Conservation (phyloP, 2,329 filamentous ascomycete genomes). For the Canariomyces notabilis region DNA sequence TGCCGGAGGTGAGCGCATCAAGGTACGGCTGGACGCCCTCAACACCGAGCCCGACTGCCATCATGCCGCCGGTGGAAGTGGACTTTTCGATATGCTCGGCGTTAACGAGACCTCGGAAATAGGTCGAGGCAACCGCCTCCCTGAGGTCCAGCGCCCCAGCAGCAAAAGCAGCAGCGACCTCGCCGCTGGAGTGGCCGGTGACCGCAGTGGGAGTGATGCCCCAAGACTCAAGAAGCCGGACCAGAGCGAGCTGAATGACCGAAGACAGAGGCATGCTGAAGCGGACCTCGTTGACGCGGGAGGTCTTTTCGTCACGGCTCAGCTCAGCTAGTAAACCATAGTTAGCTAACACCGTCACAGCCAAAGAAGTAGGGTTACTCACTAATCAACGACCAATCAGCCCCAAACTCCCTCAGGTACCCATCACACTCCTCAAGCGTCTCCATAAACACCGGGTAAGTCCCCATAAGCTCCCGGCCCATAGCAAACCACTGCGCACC, state of each 20-base stretch:
- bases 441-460: conserved; percentile 21
- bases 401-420: conserved; percentile 21
- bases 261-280: conserved; percentile 31
- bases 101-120: conserved; percentile 27
- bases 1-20: conserved; percentile 13
- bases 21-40: conserved; percentile 23
- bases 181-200: conserved; percentile 34
- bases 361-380: too few relatives aligned
- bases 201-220: conserved; percentile 27
- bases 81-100: neutral
- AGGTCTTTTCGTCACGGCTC: conserved; percentile 4
- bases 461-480: conserved; percentile 24
- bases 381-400: conserved; percentile 29
- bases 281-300: conserved; percentile 24
- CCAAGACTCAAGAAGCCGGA: conserved; percentile 30
- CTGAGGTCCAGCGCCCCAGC: conserved; percentile 24
- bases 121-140: conserved; percentile 32
- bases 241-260: conserved; percentile 33
- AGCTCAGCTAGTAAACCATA: conserved; percentile 19
- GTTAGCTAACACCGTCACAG: too few relatives aligned
- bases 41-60: conserved; percentile 28
- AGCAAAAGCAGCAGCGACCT: conserved; percentile 34
- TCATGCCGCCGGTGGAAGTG: conserved; percentile 25
- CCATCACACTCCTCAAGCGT: conserved; percentile 19
- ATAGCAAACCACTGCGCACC: conserved; percentile 32